Conservation (phyloP, 768 basidiomycete genomes). For the Lentinula guzmanii region DNA sequence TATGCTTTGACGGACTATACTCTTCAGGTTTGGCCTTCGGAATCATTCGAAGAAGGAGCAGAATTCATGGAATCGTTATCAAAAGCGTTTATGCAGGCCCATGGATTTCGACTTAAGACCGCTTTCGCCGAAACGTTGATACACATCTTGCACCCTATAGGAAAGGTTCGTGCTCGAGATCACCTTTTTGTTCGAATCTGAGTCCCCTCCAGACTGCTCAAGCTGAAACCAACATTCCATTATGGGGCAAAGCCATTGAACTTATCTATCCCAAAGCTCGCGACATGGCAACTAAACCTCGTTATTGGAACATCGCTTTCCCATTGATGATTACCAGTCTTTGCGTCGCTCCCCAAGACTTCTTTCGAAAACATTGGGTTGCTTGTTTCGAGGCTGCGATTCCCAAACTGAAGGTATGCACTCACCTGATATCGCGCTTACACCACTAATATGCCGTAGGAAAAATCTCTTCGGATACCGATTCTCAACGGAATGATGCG, state of each 20-base stretch:
- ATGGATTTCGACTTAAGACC: constrained; percentile 76
- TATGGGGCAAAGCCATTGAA: constrained; percentile 91
- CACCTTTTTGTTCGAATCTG: constrained; percentile 3
- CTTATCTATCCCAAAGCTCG: constrained; percentile 74
- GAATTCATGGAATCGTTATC: constrained; percentile 86
- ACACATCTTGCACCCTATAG: constrained; percentile 77
- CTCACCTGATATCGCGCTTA: not conserved
- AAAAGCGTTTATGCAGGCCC: constrained; percentile 76
- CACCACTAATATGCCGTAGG: constrained; percentile 40
- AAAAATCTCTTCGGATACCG: constrained; percentile 62
- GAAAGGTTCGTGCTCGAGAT: constrained; percentile 48
- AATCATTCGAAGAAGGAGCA: constrained; percentile 88
- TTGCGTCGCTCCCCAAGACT: constrained; percentile 82
- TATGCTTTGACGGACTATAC: not conserved
- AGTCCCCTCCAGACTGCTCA: constrained; percentile 65
- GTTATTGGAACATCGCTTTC: constrained; percentile 86
- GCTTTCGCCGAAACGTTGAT: constrained; percentile 82
- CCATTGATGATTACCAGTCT: constrained; percentile 78
- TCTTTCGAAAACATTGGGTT: constrained; percentile 80
- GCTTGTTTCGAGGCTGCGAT: constrained; percentile 66
- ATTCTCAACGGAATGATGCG: constrained; percentile 81
- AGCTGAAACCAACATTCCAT: constrained; percentile 92
- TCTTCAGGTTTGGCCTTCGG: constrained; percentile 83
- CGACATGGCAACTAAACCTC: constrained; percentile 82
- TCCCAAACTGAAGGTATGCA: constrained; percentile 71